Evolutionary conservation across 179 eudicot genomes (phyloP), one percentile per base, ranked within the genome.

Genomic region (Dionaea muscipula): DNA sequence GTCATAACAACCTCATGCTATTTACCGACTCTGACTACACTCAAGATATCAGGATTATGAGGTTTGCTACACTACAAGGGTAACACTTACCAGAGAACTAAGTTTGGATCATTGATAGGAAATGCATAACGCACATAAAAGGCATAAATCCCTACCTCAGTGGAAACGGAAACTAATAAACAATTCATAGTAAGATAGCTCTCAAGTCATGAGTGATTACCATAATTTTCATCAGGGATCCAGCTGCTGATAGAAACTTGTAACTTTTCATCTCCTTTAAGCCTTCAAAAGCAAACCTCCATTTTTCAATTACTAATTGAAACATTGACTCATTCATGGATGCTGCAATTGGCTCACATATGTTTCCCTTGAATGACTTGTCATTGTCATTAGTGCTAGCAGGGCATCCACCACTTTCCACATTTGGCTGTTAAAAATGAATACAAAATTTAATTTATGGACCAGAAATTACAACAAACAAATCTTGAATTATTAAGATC

Each of bases 291-390:
- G 96, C 82, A 62, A 69, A 61, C 37, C 79, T 91, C 99, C 99
- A 93, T 75, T 81, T 87, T 51, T 80, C 75, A 63, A 76, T 55
- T 28, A 84, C 86, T 55, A 93, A 58, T 43, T 60, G 77, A 64
- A 93, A 88, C 99, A 88, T 88, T 51, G 96, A 73, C 55, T 82
- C 89, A 31, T 82, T 88, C 85, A 93, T 68, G 7, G 93, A 71
- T 69, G 83, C 84, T 2, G 96, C 88, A 66, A 93, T 65, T 61
- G 99, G 86, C 24, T 94, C 99, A 53, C 93, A 82, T 58, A 88
- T 75, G 55, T 72, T 75, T 37, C 96, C 96, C 49, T 68, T 67
- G 66, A 81, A 79, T 65, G 75, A 63, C 40, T 78, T 81, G 63
- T 68, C 74, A 61, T 73, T 81, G 62, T 67, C 71, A 35, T 65